Conservation (phyloP, 2,329 filamentous ascomycete genomes). For the Diaporthe sp. region DNA sequence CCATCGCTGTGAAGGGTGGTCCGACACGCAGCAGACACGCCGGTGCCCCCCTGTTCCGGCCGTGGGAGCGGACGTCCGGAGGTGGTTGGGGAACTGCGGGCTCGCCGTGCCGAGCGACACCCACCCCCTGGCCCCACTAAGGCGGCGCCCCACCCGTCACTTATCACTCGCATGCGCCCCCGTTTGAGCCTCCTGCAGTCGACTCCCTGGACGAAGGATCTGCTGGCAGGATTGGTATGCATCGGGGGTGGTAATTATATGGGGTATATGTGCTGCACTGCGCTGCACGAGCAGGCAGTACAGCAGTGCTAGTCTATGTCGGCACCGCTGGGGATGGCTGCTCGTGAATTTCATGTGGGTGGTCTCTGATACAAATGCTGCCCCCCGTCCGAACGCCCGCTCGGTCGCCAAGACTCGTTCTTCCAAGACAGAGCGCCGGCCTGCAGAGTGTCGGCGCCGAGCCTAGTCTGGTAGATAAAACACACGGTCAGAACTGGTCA, state of each 20-base stretch:
- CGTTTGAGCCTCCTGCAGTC: not conserved
- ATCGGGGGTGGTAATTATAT: not conserved
- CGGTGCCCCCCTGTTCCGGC: slow-evolving; percentile 27
- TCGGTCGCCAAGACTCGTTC: not conserved
- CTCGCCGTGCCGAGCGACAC: not conserved
- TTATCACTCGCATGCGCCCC: not conserved
- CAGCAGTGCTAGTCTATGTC: not conserved
- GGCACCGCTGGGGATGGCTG: not conserved
- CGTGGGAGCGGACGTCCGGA: slow-evolving; percentile 32
- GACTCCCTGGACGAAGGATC: not conserved
- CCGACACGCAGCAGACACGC: not conserved
- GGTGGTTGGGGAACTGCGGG: slow-evolving; percentile 36
- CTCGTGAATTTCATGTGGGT: not conserved
- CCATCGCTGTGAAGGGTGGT: not conserved
- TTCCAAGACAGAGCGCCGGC: not conserved
- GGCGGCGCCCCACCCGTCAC: not conserved
- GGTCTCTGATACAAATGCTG: not conserved
- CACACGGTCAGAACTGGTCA: not conserved
- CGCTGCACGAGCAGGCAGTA: not conserved
- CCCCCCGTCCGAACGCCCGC: slow-evolving; percentile 22
- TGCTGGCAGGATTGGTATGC: not conserved
- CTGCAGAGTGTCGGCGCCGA: slow-evolving; percentile 2
- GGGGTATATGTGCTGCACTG: not conserved
- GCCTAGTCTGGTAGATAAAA: not conserved
- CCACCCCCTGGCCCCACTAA: not conserved